These are phyloP conservation scores for Pholiota adiposa DNA, from an alignment of 1,284 basidiomycete genomes.

Conservation along the genomic window DNA sequence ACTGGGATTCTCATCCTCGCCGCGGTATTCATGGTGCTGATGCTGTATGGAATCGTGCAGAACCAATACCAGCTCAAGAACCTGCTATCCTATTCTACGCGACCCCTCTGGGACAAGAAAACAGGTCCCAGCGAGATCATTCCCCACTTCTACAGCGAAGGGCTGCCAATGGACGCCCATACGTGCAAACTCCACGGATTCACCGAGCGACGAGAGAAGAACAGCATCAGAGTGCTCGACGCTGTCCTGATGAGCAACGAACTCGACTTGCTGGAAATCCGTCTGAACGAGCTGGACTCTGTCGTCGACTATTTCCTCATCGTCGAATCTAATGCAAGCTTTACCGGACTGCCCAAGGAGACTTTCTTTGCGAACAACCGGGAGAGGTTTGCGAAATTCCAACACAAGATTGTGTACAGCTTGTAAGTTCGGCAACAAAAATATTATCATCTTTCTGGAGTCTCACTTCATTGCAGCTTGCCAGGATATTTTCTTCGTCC, in stretches of 20 bases:
- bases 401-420: constrained; percentile 56
- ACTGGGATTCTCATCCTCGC: constrained; percentile 34
- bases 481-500: constrained; percentile 41
- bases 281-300: constrained; percentile 65
- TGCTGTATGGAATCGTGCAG: constrained; percentile 39
- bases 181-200: constrained; percentile 62
- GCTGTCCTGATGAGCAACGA: constrained; percentile 68
- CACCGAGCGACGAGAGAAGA: constrained; percentile 36
- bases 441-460: not conserved
- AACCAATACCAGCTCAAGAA: constrained; percentile 52
- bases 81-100: constrained; percentile 60
- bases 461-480: constrained; percentile 28
- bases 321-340: constrained; percentile 67
- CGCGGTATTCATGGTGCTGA: constrained; percentile 26
- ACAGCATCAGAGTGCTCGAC: constrained; percentile 48
- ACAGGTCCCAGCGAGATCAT: constrained; percentile 52
- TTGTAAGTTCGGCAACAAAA: constrained; percentile 37
- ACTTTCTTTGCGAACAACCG: constrained; percentile 54
- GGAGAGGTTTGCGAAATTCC: constrained; percentile 53
- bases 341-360: constrained; percentile 63
- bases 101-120: constrained; percentile 66
- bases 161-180: constrained; percentile 46
- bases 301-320: constrained; percentile 71
- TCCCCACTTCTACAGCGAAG: constrained; percentile 61
- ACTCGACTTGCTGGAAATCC: constrained; percentile 71